Evolutionary conservation across 164 flowering plant genomes (phyloP), one percentile per base, ranked within the genome.

Genomic region (Malania oleifera): DNA sequence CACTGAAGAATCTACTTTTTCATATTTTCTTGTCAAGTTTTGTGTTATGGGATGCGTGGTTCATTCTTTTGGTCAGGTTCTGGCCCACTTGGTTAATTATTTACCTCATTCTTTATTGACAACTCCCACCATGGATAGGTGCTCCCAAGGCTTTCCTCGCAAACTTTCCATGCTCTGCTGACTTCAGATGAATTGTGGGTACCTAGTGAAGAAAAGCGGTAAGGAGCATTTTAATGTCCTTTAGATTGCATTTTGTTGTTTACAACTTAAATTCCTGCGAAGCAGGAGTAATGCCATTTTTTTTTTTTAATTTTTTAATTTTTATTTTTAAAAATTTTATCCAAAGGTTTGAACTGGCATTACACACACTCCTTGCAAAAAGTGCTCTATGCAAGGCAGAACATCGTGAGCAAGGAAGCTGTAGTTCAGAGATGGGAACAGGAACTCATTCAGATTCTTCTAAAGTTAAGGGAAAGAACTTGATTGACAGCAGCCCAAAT

Each of bases 121-220:
- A 43, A 56, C 58, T 61, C 37, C 19, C 25, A 43, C 61, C 37
- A 28, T 60, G 58, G 20, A 31, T 74, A 95, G 99, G 89, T 95
- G 56, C 91, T 95, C 43, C 96, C 97, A 29, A 89, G 83, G 69
- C 86, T 95, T 67, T 95, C 99, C 25, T 72, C 96, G 64, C 99
- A 85, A 70, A 91, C 96, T 24, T 66, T 89, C 63, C 85, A 77
- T 77, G 89, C 97, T 38, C 66, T 95, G 62, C 81, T 95, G 59
- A 90, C 97, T 31, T 87, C 97, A 6, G 85, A 95, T 80, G 87
- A 85, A 55, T 68, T 95, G 43, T 95, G 97, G 99, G 86, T 95
- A 57, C 90, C 95, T 39, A 80, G 78, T 71, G 99, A 95, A 81
- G 96, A 91, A 76, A 83, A 82, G 64, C 57, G 97, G 99, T 91